Base-by-base conservation (phyloP, 257 asterid species). In the Nicotiana otophora region DNA sequence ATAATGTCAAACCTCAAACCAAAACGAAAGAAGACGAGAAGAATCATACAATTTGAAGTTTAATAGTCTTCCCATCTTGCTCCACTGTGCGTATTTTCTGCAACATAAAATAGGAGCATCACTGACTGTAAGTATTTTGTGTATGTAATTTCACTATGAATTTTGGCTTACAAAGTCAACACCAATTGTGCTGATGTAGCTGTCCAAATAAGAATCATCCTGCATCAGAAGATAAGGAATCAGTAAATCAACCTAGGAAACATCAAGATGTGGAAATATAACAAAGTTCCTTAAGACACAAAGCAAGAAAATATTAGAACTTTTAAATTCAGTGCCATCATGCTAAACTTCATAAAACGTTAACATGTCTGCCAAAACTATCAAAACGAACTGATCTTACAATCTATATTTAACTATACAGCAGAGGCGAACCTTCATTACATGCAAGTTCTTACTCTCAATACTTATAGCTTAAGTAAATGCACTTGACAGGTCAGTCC, bases 61-160 rank as follows among this genome's bases (percentile, higher is more conserved):
- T 94, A 84, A 94, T 91, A 48, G 97, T 94, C 91, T 94, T 94
- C 58, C 95, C 95, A 77, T 93, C 98, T 87, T 92, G 98, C 85
- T 94, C 98, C 86, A 94, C 96, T 1, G 98, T 94, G 16, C 98
- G 96, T 82, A 94, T 94, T 94, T 94, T 94, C 98, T 94, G 90
- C 70, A 85, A 83, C 78, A 74, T 46, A 70, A 82, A 77, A 48
- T 57, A 82, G 61, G 14, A 62, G 76, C 63, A 66, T 42, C 39
- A 84, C 82, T 68, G 55, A 4, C 17, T 10, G 28, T 54, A 17
- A 53, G 26, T 16, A 80, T 72, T 60, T 62, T 19, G 63, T 55
- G 67, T 4, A 26, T 16, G 77, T 42, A 81, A 48, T 64, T 64
- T 51, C 34, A 67, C 9, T n/a, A 63, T 39, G 70, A 67, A 20